Evolutionary conservation across 1,284 basidiomycete species (phyloP), one percentile per base, ranked within the genome.

Genomic region (Apiotrichum akiyoshidainum): DNA sequence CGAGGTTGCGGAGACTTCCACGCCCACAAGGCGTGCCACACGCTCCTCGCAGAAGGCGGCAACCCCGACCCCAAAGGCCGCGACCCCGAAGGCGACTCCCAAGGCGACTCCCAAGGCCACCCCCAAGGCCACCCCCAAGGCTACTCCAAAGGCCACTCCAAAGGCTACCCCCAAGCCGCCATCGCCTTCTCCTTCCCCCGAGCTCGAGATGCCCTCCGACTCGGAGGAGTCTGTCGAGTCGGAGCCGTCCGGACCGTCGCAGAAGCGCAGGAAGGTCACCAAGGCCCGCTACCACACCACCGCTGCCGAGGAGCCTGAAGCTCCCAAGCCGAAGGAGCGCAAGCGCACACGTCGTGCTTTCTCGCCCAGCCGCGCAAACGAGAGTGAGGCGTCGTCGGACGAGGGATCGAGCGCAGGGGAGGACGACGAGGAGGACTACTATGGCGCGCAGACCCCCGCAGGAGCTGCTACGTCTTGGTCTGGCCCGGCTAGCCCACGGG

Each of bases 341-440:
- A 5, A 16, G 13, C 40, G 35, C 11, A 48, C 42, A 53, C 46
- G 44, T n/a, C 46, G 51, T 42, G 54, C 59, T 44, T 72, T 69
- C 52, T 75, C 73, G 14, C 71, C 71, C 14, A 67, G 69, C 44
- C 37, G 37, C 37, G 68, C 65, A 0, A 69, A 70, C 0, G 65
- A 58, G 11, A 60, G 51, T n/a, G 52, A 49, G 16, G 52, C 31
- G 37, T 52, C 46, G 16, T 40, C 37, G 5, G 58, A 54, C 34
- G 52, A 51, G 6, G 52, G 54, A 4, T 53, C 51, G 8, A 51
- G 46, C 14, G 61, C 46, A 12, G 55, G 49, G 0, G 64, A 65
- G 2, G 65, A 61, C 9, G 65, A 65, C 6, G 47, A 49, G 34
- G 26, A 54, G 50, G 12, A 55, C 46, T 31, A 52, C 10, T 46